A percentile compares a stretch with the other conserved stretches of the same genome.
Evolutionary conservation across 371 early-diverging fungal genomes (phyloP).

Genomic region (Entomophthora muscae): DNA sequence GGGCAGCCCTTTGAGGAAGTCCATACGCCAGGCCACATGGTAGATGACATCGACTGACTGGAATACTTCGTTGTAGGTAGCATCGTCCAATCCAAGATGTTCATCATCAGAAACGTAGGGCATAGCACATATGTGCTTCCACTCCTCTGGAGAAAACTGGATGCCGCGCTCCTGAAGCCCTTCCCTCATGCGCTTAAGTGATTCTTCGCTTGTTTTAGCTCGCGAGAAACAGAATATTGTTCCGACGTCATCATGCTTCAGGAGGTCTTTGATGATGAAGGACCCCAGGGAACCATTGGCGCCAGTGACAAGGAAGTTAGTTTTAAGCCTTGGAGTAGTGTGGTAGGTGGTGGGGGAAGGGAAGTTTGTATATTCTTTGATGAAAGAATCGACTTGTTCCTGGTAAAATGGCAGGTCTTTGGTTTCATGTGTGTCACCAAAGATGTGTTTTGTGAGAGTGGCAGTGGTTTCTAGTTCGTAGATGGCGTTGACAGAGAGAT

Average conservation of each 20-base stretch:
- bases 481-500: neutral
- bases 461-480: neutral
- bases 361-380: neutral
- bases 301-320: slow-evolving; percentile 18
- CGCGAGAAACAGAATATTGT: slow-evolving; percentile 6
- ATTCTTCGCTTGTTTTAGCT: neutral
- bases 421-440: neutral
- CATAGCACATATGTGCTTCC: neutral
- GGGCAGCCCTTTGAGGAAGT: slow-evolving; percentile 5
- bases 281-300: slow-evolving; percentile 23
- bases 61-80: neutral
- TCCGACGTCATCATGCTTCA: slow-evolving; percentile 12
- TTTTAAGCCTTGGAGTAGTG: slow-evolving; percentile 10
- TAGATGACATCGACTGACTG: neutral
- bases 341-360: neutral
- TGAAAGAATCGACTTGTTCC: neutral
- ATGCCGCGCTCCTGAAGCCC: neutral
- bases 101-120: slow-evolving; percentile 12
- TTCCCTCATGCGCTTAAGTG: neutral
- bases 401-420: neutral
- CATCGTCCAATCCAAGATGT: slow-evolving; percentile 14
- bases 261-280: slow-evolving; percentile 15
- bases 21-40: slow-evolving; percentile 11
- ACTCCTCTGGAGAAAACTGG: neutral
- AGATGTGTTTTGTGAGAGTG: neutral